Percentiles rank a stretch among this genome's conserved stretches.
Evolutionary conservation across 805 yeast species (phyloP).

Genomic region (Lachancea nothofagi): DNA sequence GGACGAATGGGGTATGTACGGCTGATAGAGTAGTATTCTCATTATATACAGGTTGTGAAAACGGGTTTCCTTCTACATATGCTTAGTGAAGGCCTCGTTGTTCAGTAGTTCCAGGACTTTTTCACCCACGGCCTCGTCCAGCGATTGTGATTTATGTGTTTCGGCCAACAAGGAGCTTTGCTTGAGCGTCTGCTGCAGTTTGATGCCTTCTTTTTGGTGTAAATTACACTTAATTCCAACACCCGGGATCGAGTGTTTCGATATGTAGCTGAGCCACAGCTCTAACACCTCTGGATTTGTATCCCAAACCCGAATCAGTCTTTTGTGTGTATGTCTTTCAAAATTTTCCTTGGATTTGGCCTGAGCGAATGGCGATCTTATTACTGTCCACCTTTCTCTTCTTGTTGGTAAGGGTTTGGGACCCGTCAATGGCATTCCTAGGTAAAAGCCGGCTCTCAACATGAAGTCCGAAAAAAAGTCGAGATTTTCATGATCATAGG

Average conservation of each 20-base stretch:
- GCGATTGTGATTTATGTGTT: conserved; percentile 6
- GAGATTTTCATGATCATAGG: conserved; percentile 63
- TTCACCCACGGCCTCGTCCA: conserved; percentile 30
- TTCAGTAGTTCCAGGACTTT: conserved; percentile 67
- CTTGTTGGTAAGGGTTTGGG: conserved; percentile 63
- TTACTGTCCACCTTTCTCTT: conserved; percentile 89
- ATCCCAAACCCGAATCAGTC: conserved; percentile 73
- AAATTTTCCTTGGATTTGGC: conserved; percentile 94
- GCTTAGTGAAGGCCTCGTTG: conserved; percentile 64
- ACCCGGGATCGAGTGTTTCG: conserved; percentile 72
- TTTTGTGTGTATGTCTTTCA: conserved; percentile 77
- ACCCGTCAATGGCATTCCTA: conserved; percentile 81
- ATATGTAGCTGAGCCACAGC: conserved; percentile 69
- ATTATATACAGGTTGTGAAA: conserved; percentile 1
- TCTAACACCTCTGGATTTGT: conserved; percentile 81
- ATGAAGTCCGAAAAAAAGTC: conserved; percentile 81
- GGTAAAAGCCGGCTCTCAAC: conserved; percentile 80
- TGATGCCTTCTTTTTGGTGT: conserved; percentile 47
- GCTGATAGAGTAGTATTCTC: conserved; percentile 33
- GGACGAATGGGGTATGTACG: conserved; percentile 78
- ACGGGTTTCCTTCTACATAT: conserved; percentile 21
- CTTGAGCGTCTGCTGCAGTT: conserved; percentile 39
- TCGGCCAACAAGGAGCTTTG: conserved; percentile 16
- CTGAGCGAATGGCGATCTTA: conserved; percentile 86
- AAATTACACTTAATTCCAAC: conserved; percentile 78